Evolutionary conservation across 2,329 filamentous ascomycete species (phyloP), one percentile per base, ranked within the genome.

Genomic region (Fusarium papillatum): DNA sequence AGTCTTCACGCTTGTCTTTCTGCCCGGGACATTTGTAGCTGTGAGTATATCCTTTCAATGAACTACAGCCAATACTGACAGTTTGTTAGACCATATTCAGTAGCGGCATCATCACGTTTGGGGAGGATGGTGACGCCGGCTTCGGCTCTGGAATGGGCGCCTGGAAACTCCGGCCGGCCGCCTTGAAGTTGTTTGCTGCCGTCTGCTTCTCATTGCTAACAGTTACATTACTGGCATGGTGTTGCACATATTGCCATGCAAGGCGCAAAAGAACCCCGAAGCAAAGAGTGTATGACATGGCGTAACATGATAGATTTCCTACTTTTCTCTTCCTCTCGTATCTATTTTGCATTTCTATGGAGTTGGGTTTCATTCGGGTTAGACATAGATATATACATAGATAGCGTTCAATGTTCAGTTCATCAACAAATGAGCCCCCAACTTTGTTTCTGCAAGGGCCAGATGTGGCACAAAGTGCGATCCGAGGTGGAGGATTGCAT

Each of bases 1-100:
- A 31, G 69, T 80, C 13, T 90, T 86, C 74, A 85, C 88, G 69
- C 83, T 90, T 29, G 84, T 89, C 50, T 85, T 89, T 75, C 80
- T 90, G 2, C 88, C 88, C 2, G 88, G 88, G 16, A 70, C 68
- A 22, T 70, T 70, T 22, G 68, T 70, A 8, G 68, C 68, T 59
- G 68, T 67, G 48, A 34, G 68, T 48, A 3, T 16, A 5, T 29
- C 46, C 1, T 39, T 22, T 34, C 0, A 1, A 36, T 57, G 29
- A 10, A 11, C 5, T 16, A 7, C 24, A 38, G 7, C 22, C 8
- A 5, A n/a, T 17, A 16, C 67, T 69, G 9, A 66, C n/a, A 46
- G 2, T 7, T 19, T 17, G 2, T 2, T 7, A 70, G 68, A 70
- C 68, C 8, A 66, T 70, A 3, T 70, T 70, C 22, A 67, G 68